phyloP scores from a whole-genome alignment of 441 rosid genomes.

The Rhodomyrtus psidioides region DNA sequence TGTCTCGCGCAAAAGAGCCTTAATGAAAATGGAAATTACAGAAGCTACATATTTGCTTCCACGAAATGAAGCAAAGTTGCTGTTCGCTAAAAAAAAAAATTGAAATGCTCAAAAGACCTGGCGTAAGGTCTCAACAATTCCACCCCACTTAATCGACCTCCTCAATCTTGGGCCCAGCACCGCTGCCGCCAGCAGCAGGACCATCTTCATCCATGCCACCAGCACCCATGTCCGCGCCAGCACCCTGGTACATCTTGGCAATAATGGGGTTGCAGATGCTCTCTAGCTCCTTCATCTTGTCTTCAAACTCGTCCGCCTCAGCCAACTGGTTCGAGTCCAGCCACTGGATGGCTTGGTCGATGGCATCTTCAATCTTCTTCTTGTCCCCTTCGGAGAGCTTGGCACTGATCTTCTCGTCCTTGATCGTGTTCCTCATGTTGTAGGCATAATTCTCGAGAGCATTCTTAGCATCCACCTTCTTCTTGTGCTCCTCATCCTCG shows the following conservation, averaged over 20 bases:
- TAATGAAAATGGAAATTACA: background rate
- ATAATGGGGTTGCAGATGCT: constrained; percentile 12
- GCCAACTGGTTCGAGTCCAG: constrained; percentile 6
- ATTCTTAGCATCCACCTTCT: constrained; percentile 11
- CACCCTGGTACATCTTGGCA: constrained; percentile 15
- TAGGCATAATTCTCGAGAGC: constrained; percentile 10
- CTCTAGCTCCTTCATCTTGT: constrained; percentile 14
- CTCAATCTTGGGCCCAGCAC: constrained; percentile 11
- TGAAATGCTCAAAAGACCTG: background rate
- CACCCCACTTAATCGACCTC: constrained; percentile 1
- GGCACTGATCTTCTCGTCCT: constrained; percentile 9
- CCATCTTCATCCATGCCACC: constrained; percentile 6
- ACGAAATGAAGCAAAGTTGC: background rate
- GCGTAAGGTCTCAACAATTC: background rate
- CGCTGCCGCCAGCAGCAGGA: background rate
- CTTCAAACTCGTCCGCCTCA: constrained; percentile 8
- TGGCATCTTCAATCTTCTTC: constrained; percentile 7
- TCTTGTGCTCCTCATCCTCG: constrained; percentile 12
- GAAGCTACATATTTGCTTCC: background rate
- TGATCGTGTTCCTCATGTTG: constrained; percentile 13
- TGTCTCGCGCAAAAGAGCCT: background rate
- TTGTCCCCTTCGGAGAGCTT: background rate
- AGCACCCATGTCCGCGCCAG: constrained; percentile 6
- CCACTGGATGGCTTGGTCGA: constrained; percentile 8
- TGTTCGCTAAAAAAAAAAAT: background rate